phyloP scores from a whole-genome alignment of 2,329 filamentous ascomycete genomes.

The Pyrenophora seminiperda region DNA sequence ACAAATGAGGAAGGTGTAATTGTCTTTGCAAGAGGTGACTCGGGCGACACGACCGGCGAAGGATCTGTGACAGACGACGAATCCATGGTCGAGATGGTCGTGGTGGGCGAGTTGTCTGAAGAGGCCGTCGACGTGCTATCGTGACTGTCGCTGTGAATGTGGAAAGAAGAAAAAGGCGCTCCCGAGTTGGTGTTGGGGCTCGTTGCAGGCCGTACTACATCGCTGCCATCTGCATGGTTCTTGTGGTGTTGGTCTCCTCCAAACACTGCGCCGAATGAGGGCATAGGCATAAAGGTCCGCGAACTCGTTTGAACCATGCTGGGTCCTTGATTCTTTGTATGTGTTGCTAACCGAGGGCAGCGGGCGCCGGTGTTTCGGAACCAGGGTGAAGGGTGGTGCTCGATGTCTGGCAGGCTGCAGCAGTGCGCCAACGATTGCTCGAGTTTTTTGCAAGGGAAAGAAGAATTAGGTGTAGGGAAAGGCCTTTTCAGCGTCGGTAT shows the following conservation, averaged over 20 bases:
- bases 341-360: conserved; percentile 26
- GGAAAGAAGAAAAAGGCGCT: conserved; percentile 53
- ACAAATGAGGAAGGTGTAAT: conserved; percentile 72
- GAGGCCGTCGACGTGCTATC: conserved; percentile 85
- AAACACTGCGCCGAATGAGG: conserved; percentile 77
- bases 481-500: conserved; percentile 42
- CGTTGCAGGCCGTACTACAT: conserved; percentile 42
- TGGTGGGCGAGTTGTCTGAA: conserved; percentile 92
- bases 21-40: conserved; percentile 79
- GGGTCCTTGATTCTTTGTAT: conserved; percentile 22
- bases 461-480: conserved; percentile 43
- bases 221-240: conserved; percentile 51
- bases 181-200: conserved; percentile 42
- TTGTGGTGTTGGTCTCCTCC: conserved; percentile 62
- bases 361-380: conserved; percentile 20
- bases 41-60: conserved; percentile 86
- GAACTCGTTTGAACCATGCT: conserved; percentile 49
- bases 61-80: conserved; percentile 88
- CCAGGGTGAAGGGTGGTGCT: conserved; percentile 20
- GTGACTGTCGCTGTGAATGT: conserved; percentile 69
- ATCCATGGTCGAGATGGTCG: conserved; percentile 89
- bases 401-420: conserved; percentile 8
- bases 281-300: conserved; percentile 59
- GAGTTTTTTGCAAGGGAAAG: conserved; percentile 39
- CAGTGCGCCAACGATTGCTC: conserved; percentile 26